Base-by-base conservation (phyloP, 164 flowering plant genomes). In the Umbellularia californica region DNA sequence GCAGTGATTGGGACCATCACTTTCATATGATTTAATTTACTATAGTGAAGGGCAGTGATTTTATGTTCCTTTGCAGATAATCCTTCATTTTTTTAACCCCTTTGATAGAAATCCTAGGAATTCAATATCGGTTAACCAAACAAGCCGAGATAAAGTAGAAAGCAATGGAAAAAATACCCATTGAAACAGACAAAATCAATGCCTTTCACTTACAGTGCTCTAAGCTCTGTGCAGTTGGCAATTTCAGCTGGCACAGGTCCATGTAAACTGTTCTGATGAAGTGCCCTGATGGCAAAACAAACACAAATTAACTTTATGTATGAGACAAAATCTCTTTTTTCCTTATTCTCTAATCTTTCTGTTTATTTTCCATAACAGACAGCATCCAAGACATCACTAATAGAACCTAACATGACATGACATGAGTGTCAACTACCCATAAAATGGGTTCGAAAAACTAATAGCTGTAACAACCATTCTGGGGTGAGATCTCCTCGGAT, bases 241-340 rank as follows among this genome's bases (percentile, higher is more conserved):
- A 96, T 88, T 74, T 90, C 98, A 77, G 79, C 74, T n/a, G 99
- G 99, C 74, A 96, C 89, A 51, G 65, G 22, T 33, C 99, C 98
- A 82, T 88, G 97, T 69, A 96, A 87, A 72, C 87, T 88, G 83
- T 96, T 96, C 81, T 89, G 90, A 78, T 92, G 99, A 78, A 96
- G 90, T 77, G 98, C 97, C 86, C 99, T 94, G 83, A 28, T 6
- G 19, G 35, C 10, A 55, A 55, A 55, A 27, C 47, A 19, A 77
- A 27, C 75, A 9, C 47, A 52, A 66, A 64, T 41, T 63, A 58
- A 66, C 23, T 50, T n/a, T 64, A 58, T 3, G 69, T 14, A 55
- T 58, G 2, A 66, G 69, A 47, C 50, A 50, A 22, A 69, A 47
- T 28, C 11, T 20, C 1, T 19, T 65, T 63, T 69, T 52, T 47